phyloP scores from a whole-genome alignment of 2,329 filamentous ascomycete genomes.

The Aspergillus terreus region DNA sequence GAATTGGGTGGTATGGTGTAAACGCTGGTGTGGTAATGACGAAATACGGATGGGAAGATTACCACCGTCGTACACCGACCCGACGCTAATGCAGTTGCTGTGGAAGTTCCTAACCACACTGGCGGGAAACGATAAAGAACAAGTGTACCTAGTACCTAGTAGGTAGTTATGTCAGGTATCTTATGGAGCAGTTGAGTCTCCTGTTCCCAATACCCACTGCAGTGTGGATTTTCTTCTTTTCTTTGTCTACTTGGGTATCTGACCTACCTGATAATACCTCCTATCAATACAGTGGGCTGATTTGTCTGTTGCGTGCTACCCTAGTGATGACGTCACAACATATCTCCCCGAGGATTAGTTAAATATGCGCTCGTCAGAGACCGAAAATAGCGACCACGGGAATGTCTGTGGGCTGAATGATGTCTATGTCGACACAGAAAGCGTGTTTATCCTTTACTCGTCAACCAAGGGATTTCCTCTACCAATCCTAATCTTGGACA shows the following conservation, averaged over 20 bases:
- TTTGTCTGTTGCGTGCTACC: slow-evolving; percentile 10
- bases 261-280: too few relatives aligned
- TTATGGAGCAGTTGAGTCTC: background rate
- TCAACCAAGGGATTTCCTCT: background rate
- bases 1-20: slow-evolving; percentile 9
- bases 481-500: background rate
- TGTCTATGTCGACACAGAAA: background rate
- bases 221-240: too few relatives aligned
- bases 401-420: too few relatives aligned
- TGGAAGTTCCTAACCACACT: slow-evolving; percentile 17
- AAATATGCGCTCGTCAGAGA: background rate
- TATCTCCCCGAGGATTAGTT: background rate
- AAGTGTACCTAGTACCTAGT: background rate
- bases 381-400: too few relatives aligned
- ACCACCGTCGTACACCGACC: background rate
- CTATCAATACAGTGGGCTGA: too few relatives aligned
- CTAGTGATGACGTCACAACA: slow-evolving; percentile 19
- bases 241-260: too few relatives aligned
- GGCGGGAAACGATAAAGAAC: slow-evolving; percentile 9
- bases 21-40: slow-evolving; percentile 4
- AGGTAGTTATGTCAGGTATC: too few relatives aligned
- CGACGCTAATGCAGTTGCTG: slow-evolving; percentile 14
- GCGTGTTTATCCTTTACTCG: background rate
- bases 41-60: slow-evolving; percentile 4
- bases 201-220: background rate